Conservation (phyloP, 495 filamentous ascomycete genomes). For the Thozetella sp. region DNA sequence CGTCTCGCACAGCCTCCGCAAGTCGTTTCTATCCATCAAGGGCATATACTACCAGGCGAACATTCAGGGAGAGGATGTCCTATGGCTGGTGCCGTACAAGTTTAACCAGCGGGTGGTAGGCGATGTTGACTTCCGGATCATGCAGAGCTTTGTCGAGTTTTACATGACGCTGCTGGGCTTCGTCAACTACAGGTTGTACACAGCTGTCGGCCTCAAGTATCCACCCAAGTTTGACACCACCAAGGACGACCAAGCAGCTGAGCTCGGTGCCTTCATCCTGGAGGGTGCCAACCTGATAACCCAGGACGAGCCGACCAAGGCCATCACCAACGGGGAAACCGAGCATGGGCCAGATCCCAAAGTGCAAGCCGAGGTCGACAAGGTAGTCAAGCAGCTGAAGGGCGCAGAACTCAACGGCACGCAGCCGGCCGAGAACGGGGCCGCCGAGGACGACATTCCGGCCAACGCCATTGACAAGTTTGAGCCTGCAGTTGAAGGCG, state of each 20-base stretch:
- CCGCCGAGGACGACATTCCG: constrained; percentile 47
- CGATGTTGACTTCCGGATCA: constrained; percentile 96
- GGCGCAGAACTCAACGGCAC: constrained; percentile 40
- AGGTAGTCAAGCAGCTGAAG: constrained; percentile 53
- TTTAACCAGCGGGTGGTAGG: constrained; percentile 92
- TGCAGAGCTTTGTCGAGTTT: constrained; percentile 98
- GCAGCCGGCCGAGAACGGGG: constrained; percentile 39
- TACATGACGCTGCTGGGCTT: constrained; percentile 96
- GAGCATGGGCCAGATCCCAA: constrained; percentile 46
- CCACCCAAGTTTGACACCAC: constrained; percentile 89
- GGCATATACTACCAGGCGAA: constrained; percentile 99
- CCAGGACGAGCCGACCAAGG: constrained; percentile 45
- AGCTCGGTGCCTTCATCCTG: constrained; percentile 88
- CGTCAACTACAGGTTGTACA: constrained; percentile 93
- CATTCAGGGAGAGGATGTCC: constrained; percentile 95
- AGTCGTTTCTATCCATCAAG: constrained; percentile 97
- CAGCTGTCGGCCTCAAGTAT: constrained; percentile 85
- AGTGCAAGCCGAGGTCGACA: constrained; percentile 57
- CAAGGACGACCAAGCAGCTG: constrained; percentile 86
- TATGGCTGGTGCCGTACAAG: constrained; percentile 96
- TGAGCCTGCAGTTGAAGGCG: constrained; percentile 73
- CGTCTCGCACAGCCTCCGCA: constrained; percentile 82
- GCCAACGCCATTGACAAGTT: constrained; percentile 86
- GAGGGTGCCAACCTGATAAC: constrained; percentile 68
- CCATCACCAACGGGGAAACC: constrained; percentile 52